A percentile compares a stretch with the other conserved stretches of the same genome.
Conservation (phyloP, 441 rosid species). For the Breynia disticha region DNA sequence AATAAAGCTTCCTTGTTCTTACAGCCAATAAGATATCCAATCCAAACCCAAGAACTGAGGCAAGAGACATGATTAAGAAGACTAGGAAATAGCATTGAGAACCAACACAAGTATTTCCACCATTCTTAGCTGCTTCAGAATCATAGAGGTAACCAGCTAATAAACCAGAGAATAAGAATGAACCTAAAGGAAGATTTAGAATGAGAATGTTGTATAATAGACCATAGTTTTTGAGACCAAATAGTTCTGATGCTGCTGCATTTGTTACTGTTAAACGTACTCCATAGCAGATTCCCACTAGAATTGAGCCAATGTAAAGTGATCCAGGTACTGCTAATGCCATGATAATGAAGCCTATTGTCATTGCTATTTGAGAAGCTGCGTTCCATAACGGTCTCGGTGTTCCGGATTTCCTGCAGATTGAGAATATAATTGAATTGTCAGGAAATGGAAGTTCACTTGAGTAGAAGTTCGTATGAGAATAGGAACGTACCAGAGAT, state of each 20-base stretch:
- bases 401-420: too few relatives aligned
- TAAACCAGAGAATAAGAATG: constrained; percentile 63
- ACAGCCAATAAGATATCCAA: too few relatives aligned
- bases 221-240: constrained; percentile 73
- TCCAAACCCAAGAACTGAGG: too few relatives aligned
- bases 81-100: too few relatives aligned
- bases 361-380: constrained; percentile 43
- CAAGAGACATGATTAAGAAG: background rate
- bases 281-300: constrained; percentile 70
- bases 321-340: constrained; percentile 42
- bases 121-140: constrained; percentile 67
- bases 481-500: constrained; percentile 41
- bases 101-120: too few relatives aligned
- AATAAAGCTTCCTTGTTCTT: too few relatives aligned
- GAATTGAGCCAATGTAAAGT: constrained; percentile 54
- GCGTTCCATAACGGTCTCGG: constrained; percentile 86
- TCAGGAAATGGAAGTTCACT: too few relatives aligned
- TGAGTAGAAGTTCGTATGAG: too few relatives aligned
- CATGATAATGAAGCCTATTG: constrained; percentile 44
- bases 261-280: constrained; percentile 56
- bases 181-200: constrained; percentile 75
- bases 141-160: constrained; percentile 73
- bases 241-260: constrained; percentile 82
- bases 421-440: too few relatives aligned
- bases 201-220: constrained; percentile 60